These are phyloP conservation scores for Chamaecyparis obtusa DNA, from an alignment of 75 land plant genomes.

Conservation along the genomic window DNA sequence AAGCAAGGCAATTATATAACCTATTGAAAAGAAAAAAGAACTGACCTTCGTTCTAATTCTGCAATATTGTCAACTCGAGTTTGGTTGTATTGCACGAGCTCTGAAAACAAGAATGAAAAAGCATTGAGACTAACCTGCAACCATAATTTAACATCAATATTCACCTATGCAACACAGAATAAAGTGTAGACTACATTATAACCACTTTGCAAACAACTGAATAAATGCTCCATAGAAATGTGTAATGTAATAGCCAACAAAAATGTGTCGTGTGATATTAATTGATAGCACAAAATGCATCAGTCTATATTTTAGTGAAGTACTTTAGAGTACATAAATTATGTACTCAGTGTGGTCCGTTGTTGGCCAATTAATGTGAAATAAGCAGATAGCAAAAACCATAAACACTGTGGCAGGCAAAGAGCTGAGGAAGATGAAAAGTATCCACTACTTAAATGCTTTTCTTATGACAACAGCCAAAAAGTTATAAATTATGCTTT, in stretches of 20 bases:
- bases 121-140: constrained; percentile 97
- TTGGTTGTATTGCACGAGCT: constrained; percentile 97
- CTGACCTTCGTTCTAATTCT: constrained; percentile 85
- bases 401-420: background rate
- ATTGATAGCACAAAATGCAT: background rate
- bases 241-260: background rate
- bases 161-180: background rate
- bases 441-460: background rate
- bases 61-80: constrained; percentile 94
- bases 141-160: background rate
- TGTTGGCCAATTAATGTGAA: background rate
- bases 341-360: background rate
- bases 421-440: background rate
- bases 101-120: constrained; percentile 93
- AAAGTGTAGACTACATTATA: background rate
- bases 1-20: background rate
- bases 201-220: background rate
- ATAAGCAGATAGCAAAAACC: background rate
- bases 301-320: background rate
- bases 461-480: background rate
- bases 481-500: background rate
- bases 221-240: background rate
- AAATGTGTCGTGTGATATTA: background rate
- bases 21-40: background rate
- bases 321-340: background rate